Base-by-base conservation (phyloP, 495 filamentous ascomycete species). In the Xylaria castorea region DNA sequence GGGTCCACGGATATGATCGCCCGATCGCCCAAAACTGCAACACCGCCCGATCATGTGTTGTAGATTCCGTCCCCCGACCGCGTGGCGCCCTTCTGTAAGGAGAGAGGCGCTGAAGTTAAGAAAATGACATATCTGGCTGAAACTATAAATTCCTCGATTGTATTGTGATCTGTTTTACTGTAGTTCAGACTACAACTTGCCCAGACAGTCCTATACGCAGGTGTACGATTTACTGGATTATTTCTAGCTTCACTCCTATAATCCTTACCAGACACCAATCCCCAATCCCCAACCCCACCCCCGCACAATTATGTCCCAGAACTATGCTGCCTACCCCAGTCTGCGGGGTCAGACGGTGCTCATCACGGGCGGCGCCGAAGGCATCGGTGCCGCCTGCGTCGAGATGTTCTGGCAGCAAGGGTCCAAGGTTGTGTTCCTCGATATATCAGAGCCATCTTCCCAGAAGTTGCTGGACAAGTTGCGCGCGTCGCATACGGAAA, bases 341-440 rank as follows among this genome's bases (percentile, higher is more conserved):
- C 74, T 86, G 63, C 78, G 80, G 36, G 83, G 79, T 73, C 81
- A 80, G 74, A 85, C 81, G 42, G 85, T 88, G 57, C 74, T 88
- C 38, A 83, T 88, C 73, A 83, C 86, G 0, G 86, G 86, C 71
- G 86, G 85, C 32, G 86, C 86, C 2, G 83, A 85, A 9, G 86
- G 86, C 40, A 86, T 88, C 76, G 86, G 86, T 14, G 85, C 85
- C 8, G 82, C 84, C 67, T 76, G 77, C 7, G 83, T 84, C 55
- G 77, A 82, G 74, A 74, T 76, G 32, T 87, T 87, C 73, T 83
- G 84, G 25, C 78, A 79, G 18, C 81, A 86, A 60, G 86, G 85
- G 40, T 78, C 85, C 30, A 71, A 85, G 66, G 81, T 87, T 65
- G 72, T 87, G 58, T 81, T 87, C 76, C 79, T 87, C 34, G 86